These are phyloP conservation scores for Eutypa lata DNA, from an alignment of 2,329 filamentous ascomycete species.

Conservation along the genomic window DNA sequence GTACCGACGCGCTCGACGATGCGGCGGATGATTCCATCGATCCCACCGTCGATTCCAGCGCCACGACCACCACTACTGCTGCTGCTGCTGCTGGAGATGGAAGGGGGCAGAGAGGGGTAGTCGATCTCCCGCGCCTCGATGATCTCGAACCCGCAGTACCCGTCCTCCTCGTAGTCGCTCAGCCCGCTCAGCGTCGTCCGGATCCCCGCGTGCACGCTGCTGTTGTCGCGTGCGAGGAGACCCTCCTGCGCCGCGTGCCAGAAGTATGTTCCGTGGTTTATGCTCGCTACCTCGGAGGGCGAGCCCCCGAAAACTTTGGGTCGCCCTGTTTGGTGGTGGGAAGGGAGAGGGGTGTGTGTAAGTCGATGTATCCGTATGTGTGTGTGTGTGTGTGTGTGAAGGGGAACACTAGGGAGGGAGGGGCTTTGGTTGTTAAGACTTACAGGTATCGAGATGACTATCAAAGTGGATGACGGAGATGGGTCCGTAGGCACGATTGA, in stretches of 20 bases:
- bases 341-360: constrained; percentile 10
- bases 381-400: not conserved
- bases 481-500: constrained; percentile 59
- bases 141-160: constrained; percentile 80
- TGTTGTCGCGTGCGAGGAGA: constrained; percentile 50
- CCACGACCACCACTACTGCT: too few species aligned
- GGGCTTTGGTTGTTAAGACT: constrained; percentile 14
- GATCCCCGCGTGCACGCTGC: constrained; percentile 85
- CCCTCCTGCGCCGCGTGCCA: constrained; percentile 50
- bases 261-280: constrained; percentile 90
- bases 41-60: not conserved
- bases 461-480: constrained; percentile 63
- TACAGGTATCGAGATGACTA: constrained; percentile 66
- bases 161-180: constrained; percentile 81
- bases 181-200: constrained; percentile 76
- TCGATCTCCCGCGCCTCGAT: constrained; percentile 63
- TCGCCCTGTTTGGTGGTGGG: constrained; percentile 56
- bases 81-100: too few species aligned
- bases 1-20: constrained; percentile 74
- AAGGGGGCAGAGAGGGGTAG: not conserved
- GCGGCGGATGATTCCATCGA: constrained; percentile 62
- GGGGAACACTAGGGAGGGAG: not conserved
- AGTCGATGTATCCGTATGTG: not conserved
- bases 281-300: constrained; percentile 68
- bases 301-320: constrained; percentile 86